Conservation (phyloP, 164 flowering plant species). For the Stephania japonica region DNA sequence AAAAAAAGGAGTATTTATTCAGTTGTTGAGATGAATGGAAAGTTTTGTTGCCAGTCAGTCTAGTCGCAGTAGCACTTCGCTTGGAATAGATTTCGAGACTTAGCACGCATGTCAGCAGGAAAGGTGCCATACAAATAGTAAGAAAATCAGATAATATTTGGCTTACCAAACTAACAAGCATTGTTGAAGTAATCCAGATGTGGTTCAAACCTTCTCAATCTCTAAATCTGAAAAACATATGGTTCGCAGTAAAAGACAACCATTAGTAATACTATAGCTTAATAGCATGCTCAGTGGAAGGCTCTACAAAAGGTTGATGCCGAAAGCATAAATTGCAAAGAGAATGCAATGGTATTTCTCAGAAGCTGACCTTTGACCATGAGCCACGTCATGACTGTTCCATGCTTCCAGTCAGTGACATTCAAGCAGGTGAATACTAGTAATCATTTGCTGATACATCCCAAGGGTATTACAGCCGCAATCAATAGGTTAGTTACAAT, state of each 20-base stretch:
- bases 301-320: neutral
- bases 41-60: neutral
- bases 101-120: neutral
- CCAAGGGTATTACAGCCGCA: no score
- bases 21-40: neutral
- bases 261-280: neutral
- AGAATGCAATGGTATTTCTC: neutral
- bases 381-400: neutral
- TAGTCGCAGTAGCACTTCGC: neutral
- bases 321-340: neutral
- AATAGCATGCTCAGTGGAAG: neutral
- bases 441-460: neutral
- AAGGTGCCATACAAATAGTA: neutral
- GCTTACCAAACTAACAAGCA: constrained; percentile 2
- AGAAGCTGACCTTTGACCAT: neutral
- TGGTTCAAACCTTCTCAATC: neutral
- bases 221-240: neutral
- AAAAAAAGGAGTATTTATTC: no score
- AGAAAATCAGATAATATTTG: neutral
- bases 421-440: neutral
- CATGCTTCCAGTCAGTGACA: neutral
- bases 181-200: neutral
- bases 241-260: neutral
- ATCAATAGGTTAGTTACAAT: no score
- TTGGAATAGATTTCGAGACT: neutral